These are phyloP conservation scores for Prunus padus DNA, from an alignment of 306 rosid genomes.

Conservation along the genomic window DNA sequence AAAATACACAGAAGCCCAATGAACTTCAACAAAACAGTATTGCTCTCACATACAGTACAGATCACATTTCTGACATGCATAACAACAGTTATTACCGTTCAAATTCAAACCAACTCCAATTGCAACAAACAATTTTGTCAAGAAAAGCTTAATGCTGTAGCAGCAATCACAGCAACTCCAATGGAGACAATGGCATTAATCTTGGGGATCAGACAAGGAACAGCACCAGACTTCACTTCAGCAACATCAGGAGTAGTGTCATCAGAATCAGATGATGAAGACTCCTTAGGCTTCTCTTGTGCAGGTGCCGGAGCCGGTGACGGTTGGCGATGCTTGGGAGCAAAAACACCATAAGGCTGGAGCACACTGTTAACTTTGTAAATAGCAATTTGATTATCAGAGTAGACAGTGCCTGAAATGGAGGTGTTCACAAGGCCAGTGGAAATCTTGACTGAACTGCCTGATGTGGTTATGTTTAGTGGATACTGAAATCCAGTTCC, in stretches of 20 bases:
- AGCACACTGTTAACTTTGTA: too few species aligned
- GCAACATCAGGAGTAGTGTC: constrained; percentile 6
- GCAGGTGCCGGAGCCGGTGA: not conserved
- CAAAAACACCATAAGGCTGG: too few species aligned
- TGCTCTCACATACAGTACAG: too few species aligned
- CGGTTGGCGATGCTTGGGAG: too few species aligned
- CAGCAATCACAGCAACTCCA: constrained; percentile 29
- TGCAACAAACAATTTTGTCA: constrained; percentile 11
- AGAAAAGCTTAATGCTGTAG: constrained; percentile 17
- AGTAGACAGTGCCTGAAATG: too few species aligned
- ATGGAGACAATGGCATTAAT: constrained; percentile 22
- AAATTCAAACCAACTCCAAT: not conserved
- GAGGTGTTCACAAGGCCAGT: too few species aligned
- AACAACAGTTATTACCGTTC: too few species aligned
- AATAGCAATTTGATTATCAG: too few species aligned
- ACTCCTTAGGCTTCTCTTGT: constrained; percentile 17
- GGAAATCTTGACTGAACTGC: too few species aligned
- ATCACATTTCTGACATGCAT: too few species aligned
- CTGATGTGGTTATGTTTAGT: too few species aligned
- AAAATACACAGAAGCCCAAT: not conserved
- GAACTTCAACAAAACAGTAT: not conserved
- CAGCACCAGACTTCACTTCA: constrained; percentile 37
- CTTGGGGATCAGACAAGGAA: not conserved
- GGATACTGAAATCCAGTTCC: too few species aligned
- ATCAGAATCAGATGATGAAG: constrained; percentile 4